phyloP scores from a whole-genome alignment of 805 yeast genomes.

The Pichia sporocuriosa region DNA sequence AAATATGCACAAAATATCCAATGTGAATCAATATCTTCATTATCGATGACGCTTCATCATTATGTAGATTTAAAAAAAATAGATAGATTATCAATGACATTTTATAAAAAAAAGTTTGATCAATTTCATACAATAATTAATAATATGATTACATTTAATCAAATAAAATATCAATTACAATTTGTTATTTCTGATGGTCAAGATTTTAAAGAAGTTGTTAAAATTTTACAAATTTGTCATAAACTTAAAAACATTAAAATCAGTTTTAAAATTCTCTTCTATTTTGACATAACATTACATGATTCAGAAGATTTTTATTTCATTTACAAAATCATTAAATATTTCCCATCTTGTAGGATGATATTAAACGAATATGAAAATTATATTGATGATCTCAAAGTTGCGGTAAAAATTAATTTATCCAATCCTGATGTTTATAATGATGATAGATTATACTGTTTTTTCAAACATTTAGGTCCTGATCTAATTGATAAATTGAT shows the following conservation, averaged over 20 bases:
- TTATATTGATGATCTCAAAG: not conserved
- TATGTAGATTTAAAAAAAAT: not conserved
- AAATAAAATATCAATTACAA: not conserved
- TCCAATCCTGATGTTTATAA: not conserved
- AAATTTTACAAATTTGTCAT: not conserved
- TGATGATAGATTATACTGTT: not conserved
- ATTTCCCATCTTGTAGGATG: not conserved
- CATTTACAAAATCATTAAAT: not conserved
- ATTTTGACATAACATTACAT: not conserved
- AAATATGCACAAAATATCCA: not conserved
- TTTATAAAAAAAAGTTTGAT: not conserved
- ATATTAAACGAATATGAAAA: not conserved
- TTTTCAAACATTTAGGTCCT: not conserved
- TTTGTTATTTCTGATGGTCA: constrained; percentile 1
- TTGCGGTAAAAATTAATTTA: not conserved
- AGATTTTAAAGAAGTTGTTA: constrained; percentile 2
- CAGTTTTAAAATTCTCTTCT: not conserved
- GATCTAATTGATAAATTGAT: not conserved
- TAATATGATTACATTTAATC: not conserved
- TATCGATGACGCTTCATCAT: not conserved
- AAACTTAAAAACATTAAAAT: not conserved
- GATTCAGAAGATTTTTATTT: not conserved
- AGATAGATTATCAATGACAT: not conserved
- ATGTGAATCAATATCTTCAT: not conserved
- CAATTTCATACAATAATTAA: not conserved